Percentiles rank a stretch among this genome's conserved stretches.
Evolutionary conservation across 116 monocot species (phyloP).

Genomic region (Papilionanthe hybrid): DNA sequence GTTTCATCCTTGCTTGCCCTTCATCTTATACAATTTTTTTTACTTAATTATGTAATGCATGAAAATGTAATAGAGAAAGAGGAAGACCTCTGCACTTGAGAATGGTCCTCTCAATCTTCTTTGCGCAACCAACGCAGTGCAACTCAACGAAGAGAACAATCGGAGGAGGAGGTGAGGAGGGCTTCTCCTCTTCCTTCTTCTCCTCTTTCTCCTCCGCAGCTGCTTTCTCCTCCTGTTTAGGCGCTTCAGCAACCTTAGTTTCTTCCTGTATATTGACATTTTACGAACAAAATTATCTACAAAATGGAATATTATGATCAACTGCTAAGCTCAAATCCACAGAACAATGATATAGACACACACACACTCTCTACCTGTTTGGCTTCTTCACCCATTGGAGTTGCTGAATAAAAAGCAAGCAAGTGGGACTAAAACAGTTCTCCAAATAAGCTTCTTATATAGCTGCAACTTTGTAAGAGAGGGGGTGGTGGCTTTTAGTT

Average conservation of each 20-base stretch:
- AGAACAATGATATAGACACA: background rate
- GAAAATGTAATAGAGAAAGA: background rate
- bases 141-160: conserved; percentile 51
- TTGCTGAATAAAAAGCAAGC: background rate
- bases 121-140: conserved; percentile 83
- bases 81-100: conserved; percentile 63
- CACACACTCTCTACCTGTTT: conserved; percentile 24
- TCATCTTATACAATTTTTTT: too few relatives aligned
- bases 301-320: background rate
- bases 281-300: background rate
- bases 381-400: conserved; percentile 65
- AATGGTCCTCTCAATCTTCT: conserved; percentile 69
- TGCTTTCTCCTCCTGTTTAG: conserved; percentile 38
- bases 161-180: conserved; percentile 36
- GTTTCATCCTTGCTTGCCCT: too few relatives aligned
- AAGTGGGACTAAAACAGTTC: conserved; percentile 8
- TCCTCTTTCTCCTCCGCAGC: conserved; percentile 17
- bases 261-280: conserved; percentile 34
- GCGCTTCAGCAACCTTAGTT: conserved; percentile 20
- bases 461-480: background rate
- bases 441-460: conserved; percentile 10
- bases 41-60: too few relatives aligned
- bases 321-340: background rate
- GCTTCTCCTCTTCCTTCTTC: conserved; percentile 28
- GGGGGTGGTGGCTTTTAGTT: background rate